These are phyloP conservation scores for Monilinia polystroma DNA, from an alignment of 2,329 filamentous ascomycete species.

Conservation along the genomic window DNA sequence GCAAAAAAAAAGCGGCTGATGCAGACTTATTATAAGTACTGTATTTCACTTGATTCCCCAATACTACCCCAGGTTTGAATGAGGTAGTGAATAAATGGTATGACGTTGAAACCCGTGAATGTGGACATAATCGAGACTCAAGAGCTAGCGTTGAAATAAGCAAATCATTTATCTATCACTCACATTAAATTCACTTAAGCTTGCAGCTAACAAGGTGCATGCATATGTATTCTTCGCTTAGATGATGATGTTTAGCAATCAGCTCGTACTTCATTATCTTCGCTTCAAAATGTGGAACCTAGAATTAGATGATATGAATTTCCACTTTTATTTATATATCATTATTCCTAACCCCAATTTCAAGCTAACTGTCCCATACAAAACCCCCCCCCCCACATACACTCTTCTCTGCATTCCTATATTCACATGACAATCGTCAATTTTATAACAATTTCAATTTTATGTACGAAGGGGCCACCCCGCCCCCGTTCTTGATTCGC, in stretches of 20 bases:
- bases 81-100: too few species aligned
- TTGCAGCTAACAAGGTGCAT: background rate
- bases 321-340: background rate
- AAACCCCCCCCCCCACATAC: background rate
- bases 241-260: too few species aligned
- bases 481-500: background rate
- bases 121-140: too few species aligned
- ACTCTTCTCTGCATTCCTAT: background rate
- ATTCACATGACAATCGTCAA: background rate
- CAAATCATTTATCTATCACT: too few species aligned
- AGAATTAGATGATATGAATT: background rate
- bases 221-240: background rate
- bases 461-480: slow-evolving; percentile 4
- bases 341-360: background rate
- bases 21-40: too few species aligned
- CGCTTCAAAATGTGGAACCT: background rate
- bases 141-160: too few species aligned
- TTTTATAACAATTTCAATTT: background rate
- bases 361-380: background rate
- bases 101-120: too few species aligned
- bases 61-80: too few species aligned
- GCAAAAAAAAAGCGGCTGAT: too few species aligned
- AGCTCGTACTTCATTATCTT: background rate
- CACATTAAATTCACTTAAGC: background rate
- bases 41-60: too few species aligned